These are phyloP conservation scores for Fraxinus platypoda DNA, from an alignment of 305 asterid species.

Conservation along the genomic window DNA sequence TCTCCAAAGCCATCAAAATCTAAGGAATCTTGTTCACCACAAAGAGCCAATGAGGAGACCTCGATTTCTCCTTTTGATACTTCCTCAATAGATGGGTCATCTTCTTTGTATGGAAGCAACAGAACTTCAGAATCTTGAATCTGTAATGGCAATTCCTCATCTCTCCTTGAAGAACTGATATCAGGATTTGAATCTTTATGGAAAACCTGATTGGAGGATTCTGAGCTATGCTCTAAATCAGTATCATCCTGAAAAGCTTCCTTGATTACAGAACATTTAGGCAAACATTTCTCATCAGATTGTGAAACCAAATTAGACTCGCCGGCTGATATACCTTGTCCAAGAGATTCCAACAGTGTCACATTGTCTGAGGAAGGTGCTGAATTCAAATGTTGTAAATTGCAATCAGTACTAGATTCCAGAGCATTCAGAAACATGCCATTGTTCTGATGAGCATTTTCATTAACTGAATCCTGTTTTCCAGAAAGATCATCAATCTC, in stretches of 20 bases:
- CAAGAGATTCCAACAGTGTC: slow-evolving; percentile 27
- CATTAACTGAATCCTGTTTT: slow-evolving; percentile 36
- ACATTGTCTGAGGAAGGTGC: slow-evolving; percentile 28
- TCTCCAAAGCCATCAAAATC: slow-evolving; percentile 72
- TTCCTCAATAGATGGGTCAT: slow-evolving; percentile 34
- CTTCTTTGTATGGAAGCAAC: slow-evolving; percentile 55
- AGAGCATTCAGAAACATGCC: slow-evolving; percentile 24
- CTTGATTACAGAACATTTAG: slow-evolving; percentile 26
- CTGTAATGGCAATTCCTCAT: slow-evolving; percentile 40
- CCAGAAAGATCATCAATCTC: slow-evolving; percentile 37
- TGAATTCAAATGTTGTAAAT: slow-evolving; percentile 20
- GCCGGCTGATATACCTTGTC: slow-evolving; percentile 27
- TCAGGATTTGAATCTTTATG: slow-evolving; percentile 33
- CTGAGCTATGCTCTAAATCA: slow-evolving; percentile 29
- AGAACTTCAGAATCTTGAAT: slow-evolving; percentile 45
- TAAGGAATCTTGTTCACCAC: slow-evolving; percentile 41
- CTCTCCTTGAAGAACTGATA: slow-evolving; percentile 30
- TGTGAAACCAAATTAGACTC: slow-evolving; percentile 30
- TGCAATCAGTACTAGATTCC: slow-evolving; percentile 28
- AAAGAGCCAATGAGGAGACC: slow-evolving; percentile 32
- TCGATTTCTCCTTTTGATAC: slow-evolving; percentile 30
- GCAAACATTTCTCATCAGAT: slow-evolving; percentile 25
- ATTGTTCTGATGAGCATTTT: slow-evolving; percentile 33
- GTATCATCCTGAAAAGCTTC: slow-evolving; percentile 34
- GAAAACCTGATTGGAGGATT: slow-evolving; percentile 32